phyloP scores from a whole-genome alignment of 768 basidiomycete genomes.

The Suillus placidus region DNA sequence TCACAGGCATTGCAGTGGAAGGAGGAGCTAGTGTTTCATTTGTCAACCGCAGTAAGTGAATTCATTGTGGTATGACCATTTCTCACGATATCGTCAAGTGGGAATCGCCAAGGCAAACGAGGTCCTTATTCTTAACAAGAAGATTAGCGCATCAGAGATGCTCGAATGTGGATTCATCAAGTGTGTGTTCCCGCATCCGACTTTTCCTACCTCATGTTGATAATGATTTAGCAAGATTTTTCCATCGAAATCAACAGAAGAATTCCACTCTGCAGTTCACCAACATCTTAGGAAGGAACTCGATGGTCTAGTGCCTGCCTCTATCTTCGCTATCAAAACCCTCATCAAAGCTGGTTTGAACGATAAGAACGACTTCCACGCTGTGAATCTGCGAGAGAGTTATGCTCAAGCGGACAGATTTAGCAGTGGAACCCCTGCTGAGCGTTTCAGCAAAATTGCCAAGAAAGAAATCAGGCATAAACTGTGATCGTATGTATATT shows the following conservation, averaged over 20 bases:
- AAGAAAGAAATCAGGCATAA: slow-evolving; percentile 70
- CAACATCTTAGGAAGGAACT: slow-evolving; percentile 54
- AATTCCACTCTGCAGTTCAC: slow-evolving; percentile 58
- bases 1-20: slow-evolving; percentile 63
- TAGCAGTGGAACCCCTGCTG: slow-evolving; percentile 57
- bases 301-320: slow-evolving; percentile 56
- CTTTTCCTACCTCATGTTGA: slow-evolving; percentile 3
- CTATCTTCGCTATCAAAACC: slow-evolving; percentile 54
- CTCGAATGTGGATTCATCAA: slow-evolving; percentile 66
- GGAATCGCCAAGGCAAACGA: slow-evolving; percentile 72
- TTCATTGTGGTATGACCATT: not conserved
- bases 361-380: slow-evolving; percentile 66
- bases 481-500: slow-evolving; percentile 36
- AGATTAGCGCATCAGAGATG: slow-evolving; percentile 60
- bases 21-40: slow-evolving; percentile 73
- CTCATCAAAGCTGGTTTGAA: slow-evolving; percentile 57
- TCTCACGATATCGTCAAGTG: slow-evolving; percentile 44
- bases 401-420: slow-evolving; percentile 72
- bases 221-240: slow-evolving; percentile 54
- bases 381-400: slow-evolving; percentile 67
- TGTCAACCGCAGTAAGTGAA: slow-evolving; percentile 59
- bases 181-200: slow-evolving; percentile 36
- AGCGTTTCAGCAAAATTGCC: slow-evolving; percentile 58
- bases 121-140: slow-evolving; percentile 70
- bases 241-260: slow-evolving; percentile 49